A percentile compares a stretch with the other conserved stretches of the same genome.
Evolutionary conservation across 2,329 filamentous ascomycete species (phyloP).

Genomic region (Daldinia eschscholtzii): DNA sequence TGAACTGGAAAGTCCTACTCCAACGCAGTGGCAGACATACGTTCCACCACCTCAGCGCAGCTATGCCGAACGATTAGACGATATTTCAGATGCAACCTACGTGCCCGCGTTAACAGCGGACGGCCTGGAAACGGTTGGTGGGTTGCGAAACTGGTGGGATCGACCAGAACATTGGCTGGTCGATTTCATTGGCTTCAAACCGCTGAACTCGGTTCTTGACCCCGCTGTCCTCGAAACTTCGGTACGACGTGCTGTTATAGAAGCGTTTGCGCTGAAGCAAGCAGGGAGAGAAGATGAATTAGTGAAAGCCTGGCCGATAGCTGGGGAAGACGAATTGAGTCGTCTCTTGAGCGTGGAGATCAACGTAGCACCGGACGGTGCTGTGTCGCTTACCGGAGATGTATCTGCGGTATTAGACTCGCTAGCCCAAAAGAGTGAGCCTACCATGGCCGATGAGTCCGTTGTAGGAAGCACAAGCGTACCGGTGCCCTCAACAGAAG

Average conservation of each 20-base stretch:
- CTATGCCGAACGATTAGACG: slow-evolving; percentile 48
- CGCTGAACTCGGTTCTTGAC: slow-evolving; percentile 57
- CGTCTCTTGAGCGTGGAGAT: slow-evolving; percentile 56
- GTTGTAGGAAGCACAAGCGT: slow-evolving; percentile 20
- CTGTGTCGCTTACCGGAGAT: slow-evolving; percentile 57
- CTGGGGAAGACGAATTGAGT: slow-evolving; percentile 53
- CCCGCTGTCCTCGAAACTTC: slow-evolving; percentile 61
- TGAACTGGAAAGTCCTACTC: slow-evolving; percentile 6
- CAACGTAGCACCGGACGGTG: slow-evolving; percentile 56
- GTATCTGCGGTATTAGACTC: slow-evolving; percentile 52
- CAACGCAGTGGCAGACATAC: slow-evolving; percentile 21
- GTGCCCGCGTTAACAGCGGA: slow-evolving; percentile 60
- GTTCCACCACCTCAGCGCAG: slow-evolving; percentile 43
- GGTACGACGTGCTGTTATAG: slow-evolving; percentile 65
- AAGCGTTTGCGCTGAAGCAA: slow-evolving; percentile 62
- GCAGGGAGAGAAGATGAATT: slow-evolving; percentile 46
- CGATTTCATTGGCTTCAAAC: slow-evolving; percentile 60
- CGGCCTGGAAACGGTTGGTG: slow-evolving; percentile 62
- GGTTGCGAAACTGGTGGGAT: slow-evolving; percentile 67
- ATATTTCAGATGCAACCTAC: slow-evolving; percentile 57
- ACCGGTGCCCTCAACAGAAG: slow-evolving; percentile 51
- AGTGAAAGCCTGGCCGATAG: slow-evolving; percentile 44
- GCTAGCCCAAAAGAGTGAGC: slow-evolving; percentile 51
- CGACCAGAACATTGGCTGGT: slow-evolving; percentile 65
- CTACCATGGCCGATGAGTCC: slow-evolving; percentile 1